phyloP scores from a whole-genome alignment of 192 early-diverging fungal species.

The Jimgerdemannia flammicorona region DNA sequence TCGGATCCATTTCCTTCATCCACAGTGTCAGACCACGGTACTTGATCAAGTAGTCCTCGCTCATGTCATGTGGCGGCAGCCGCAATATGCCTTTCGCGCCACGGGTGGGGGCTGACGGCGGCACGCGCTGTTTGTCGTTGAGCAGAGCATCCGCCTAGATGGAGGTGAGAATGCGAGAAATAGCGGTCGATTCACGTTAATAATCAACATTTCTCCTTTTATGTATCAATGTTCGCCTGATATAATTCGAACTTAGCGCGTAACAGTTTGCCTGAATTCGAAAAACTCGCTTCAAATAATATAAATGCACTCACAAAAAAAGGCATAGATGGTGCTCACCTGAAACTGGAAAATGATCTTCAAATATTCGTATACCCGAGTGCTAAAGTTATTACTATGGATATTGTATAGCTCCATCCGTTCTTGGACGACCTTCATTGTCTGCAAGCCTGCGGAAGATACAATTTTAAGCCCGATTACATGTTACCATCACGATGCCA shows the following conservation, averaged over 20 bases:
- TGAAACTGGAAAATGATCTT: conserved; percentile 62
- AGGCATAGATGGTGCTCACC: conserved; percentile 17
- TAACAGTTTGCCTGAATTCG: no score
- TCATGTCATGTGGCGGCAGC: conserved; percentile 44
- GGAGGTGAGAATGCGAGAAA: background rate
- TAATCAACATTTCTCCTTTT: no score
- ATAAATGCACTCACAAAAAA: no score
- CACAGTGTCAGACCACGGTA: conserved; percentile 68
- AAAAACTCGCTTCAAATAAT: no score
- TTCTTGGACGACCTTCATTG: conserved; percentile 56
- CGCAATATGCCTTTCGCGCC: conserved; percentile 41
- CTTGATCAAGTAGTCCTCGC: conserved; percentile 59
- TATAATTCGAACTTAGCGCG: no score
- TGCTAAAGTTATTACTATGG: conserved; percentile 62
- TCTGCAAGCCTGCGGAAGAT: conserved; percentile 17
- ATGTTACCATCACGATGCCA: no score
- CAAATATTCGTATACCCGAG: conserved; percentile 59
- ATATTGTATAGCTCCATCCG: conserved; percentile 62
- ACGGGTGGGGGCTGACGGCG: conserved; percentile 21
- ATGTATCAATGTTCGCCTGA: no score
- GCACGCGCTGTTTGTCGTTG: conserved; percentile 42
- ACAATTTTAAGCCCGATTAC: background rate
- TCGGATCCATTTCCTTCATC: conserved; percentile 70
- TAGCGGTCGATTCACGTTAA: no score
- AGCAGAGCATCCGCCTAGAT: conserved; percentile 41